Base-by-base conservation (phyloP, 345 rosid genomes). In the Sisymbrium altissimum region DNA sequence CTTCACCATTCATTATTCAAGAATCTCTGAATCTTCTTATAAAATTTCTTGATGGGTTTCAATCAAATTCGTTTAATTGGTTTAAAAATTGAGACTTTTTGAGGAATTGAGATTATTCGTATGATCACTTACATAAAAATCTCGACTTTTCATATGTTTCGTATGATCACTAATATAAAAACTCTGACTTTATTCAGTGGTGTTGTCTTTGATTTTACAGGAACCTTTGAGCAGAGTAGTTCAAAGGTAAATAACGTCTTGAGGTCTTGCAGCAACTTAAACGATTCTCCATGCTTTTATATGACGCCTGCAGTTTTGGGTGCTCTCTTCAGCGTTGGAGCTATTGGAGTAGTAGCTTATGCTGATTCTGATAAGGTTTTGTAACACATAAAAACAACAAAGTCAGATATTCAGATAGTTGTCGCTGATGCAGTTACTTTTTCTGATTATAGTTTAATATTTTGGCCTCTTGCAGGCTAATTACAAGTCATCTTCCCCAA, bases 361-460 rank as follows among this genome's bases (percentile, higher is more conserved):
- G 89, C 98, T 8, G 93, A 93, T 66, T 72, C 78, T 77, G 84
- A 82, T 64, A 84, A 89, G 94, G 96, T 91, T 75, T 25, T 54
- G 23, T 63, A 33, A 45, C 48, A 38, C 45, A 30, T 8, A 1
- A 9, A n/a, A 41, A 50, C 12, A 39, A 75, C 15, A 44, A 32
- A n/a, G n/a, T n/a, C 15, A n/a, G n/a, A n/a, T n/a, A n/a, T n/a
- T 54, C 58, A 17, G 19, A 56, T 54, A 17, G 3, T 43, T 18
- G 7, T 13, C 14, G 2, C 14, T 72, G 38, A 27, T 52, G 5
- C 9, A 27, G 60, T 57, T 57, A 33, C 23, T 57, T 9, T 61
- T 12, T 5, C 70, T 57, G 30, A 32, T 53, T 65, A 9, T 76
- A 17, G 48, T 12, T 63, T 18, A 2, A 14, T n/a, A 69, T 49